These are phyloP conservation scores for Wickerhamiella siamensis DNA, from an alignment of 805 yeast genomes.

Conservation along the genomic window DNA sequence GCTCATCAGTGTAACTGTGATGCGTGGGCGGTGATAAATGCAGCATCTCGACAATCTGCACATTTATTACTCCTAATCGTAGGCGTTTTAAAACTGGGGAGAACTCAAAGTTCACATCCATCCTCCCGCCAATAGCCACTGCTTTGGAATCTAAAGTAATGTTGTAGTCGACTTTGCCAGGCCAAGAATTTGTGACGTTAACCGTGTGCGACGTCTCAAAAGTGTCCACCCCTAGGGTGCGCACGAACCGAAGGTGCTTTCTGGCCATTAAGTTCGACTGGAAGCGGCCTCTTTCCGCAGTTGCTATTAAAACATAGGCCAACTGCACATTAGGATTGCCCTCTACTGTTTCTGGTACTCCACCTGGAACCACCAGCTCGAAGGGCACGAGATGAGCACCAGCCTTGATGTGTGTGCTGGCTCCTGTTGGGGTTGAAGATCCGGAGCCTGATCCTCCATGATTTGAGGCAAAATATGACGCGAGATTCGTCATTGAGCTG, in stretches of 20 bases:
- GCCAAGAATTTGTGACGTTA: constrained; percentile 93
- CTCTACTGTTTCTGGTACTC: constrained; percentile 74
- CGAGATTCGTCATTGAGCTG: constrained; percentile 19
- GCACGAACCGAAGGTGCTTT: constrained; percentile 62
- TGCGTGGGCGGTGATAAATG: constrained; percentile 41
- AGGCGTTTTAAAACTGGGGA: constrained; percentile 76
- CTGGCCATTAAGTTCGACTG: constrained; percentile 48
- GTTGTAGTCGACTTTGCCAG: constrained; percentile 78
- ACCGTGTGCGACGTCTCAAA: constrained; percentile 81
- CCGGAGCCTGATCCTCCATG: constrained; percentile 3
- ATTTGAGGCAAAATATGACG: constrained; percentile 18
- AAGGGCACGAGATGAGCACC: constrained; percentile 92
- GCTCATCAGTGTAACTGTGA: constrained; percentile 46
- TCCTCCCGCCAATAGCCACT: constrained; percentile 71
- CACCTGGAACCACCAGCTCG: constrained; percentile 70
- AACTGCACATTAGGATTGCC: constrained; percentile 73
- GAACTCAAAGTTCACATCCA: constrained; percentile 53
- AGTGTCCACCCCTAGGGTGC: constrained; percentile 80
- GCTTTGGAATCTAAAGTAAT: constrained; percentile 80
- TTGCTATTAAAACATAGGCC: constrained; percentile 60
- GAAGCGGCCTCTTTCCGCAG: constrained; percentile 70
- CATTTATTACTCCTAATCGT: constrained; percentile 55
- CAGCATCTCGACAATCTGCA: constrained; percentile 54
- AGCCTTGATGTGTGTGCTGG: constrained; percentile 19
- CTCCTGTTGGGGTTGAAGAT: not conserved